Evolutionary conservation across 2,329 filamentous ascomycete genomes (phyloP), one percentile per base, ranked within the genome.

Genomic region (Beauveria caledonica): DNA sequence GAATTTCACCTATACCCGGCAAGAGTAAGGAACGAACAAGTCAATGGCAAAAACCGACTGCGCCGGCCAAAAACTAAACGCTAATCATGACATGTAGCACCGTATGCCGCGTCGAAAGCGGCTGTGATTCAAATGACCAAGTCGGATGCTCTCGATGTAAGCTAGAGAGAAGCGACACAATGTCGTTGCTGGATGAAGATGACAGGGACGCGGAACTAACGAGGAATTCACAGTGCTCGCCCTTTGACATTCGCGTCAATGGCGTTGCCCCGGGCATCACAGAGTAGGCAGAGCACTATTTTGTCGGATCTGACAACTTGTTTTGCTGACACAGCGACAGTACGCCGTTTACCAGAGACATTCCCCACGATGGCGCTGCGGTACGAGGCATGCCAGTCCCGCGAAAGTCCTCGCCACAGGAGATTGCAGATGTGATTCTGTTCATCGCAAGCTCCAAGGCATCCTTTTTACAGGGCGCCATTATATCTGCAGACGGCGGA

Each of bases 261-360:
- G 77, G 73, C 56, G 73, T 79, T 15, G 79, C 76, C 60, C 77
- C 76, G 2, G 77, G 77, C 19, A 68, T 78, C 2, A 77, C 76
- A n/a, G 73, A 73, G 73, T 73, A 66, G 68, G 42, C n/a, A 33
- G 25, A 21, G 23, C 17, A 33, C 29, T 13, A 3, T 27, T 25
- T 19, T 46, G 19, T 15, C 19, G 11, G 11, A 33, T 23, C 25
- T 27, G 25, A 29, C 48, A 21, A 21, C 2, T 45, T 44, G 9
- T 23, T 40, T 40, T 21, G 48, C 50, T 51, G 21, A 48, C 5
- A n/a, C 33, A 33, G 0, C 27, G 1, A 45, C 40, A 72, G 69
- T n/a, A 78, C 76, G 1, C 74, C 75, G 9, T 75, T 78, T 72
- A 77, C 75, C 3, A 69, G 68, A 42, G 69, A 70, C 4, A 70